These are phyloP conservation scores for Pleurotus giganteus DNA, from an alignment of 768 basidiomycete species.

Conservation along the genomic window DNA sequence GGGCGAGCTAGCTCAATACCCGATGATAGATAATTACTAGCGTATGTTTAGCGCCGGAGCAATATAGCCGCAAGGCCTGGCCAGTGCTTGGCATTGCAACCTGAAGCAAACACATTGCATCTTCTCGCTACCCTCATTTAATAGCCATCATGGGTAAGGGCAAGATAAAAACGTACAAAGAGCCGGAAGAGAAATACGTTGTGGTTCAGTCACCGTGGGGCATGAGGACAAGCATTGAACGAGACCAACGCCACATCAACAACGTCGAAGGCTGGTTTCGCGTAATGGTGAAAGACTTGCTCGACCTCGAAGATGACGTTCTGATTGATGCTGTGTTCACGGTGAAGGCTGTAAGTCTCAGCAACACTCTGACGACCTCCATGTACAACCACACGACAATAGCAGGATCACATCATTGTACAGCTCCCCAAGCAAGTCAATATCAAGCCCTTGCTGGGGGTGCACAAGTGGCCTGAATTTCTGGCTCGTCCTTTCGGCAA, in stretches of 20 bases:
- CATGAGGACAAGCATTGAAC: not conserved
- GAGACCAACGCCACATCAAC: not conserved
- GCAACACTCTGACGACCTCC: not conserved
- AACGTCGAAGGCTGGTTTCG: slow-evolving; percentile 9
- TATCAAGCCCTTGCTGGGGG: not conserved
- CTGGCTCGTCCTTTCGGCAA: not conserved
- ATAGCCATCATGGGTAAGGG: not conserved
- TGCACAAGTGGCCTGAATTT: slow-evolving; percentile 1
- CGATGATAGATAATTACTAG: no score
- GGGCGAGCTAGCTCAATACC: no score
- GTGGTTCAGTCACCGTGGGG: slow-evolving; percentile 1
- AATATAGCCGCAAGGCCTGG: not conserved
- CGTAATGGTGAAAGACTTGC: slow-evolving; percentile 1
- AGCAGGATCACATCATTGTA: slow-evolving; percentile 5
- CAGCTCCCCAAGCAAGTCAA: not conserved
- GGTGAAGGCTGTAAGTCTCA: slow-evolving; percentile 2
- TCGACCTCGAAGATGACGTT: not conserved
- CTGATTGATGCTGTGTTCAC: not conserved
- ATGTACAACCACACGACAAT: not conserved
- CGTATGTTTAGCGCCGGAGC: not conserved
- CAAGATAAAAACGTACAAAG: not conserved
- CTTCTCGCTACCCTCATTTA: not conserved
- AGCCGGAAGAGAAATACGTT: not conserved
- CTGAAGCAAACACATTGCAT: not conserved
- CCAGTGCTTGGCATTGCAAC: not conserved